Base-by-base conservation (phyloP, 2,329 filamentous ascomycete species). In the Pyrenochaeta sp. region DNA sequence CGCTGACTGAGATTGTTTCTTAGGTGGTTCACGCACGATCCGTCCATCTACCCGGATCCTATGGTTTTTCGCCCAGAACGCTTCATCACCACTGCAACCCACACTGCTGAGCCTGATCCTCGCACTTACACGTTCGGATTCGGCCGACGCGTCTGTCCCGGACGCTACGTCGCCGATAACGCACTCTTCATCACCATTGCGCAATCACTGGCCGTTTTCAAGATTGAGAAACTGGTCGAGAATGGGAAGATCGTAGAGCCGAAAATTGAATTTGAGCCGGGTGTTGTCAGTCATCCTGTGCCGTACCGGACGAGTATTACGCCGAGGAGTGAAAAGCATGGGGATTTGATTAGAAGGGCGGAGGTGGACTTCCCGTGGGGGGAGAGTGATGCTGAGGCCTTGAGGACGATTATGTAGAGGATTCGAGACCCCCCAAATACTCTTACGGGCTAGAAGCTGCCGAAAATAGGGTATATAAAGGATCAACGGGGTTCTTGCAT, bases 121-220 rank as follows among this genome's bases (percentile, higher is more conserved):
- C 63, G 68, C 2, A 64, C 54, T 0, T 67, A 58, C 30, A 68
- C 60, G 4, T 77, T 80, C 37, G 79, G 78, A 4, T 81, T 73
- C 51, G 77, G 79, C 5, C 72, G 79, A 1, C 75, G 77, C 3
- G 69, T 80, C 10, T 82, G 79, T 45, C 77, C 78, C 2, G 79
- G 77, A 2, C 70, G 73, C 0, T 64, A 75, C 10, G 62, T 81
- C 3, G 79, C 79, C 0, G 78, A 81, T 12, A 70, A 69, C 9
- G 72, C 76, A 1, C 43, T 81, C 0, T 81, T 73, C 49, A 59
- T 80, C 12, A 78, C 64, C 14, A 73, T 81, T 12, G 79, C 75
- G 0, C 79, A 80, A 18, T 67, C 75, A 0, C 64, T 87, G 1
- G 75, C 83, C 0, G 78, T 78, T 0, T 85, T 85, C 48, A 69